Evolutionary conservation across 768 basidiomycete genomes (phyloP), one percentile per base, ranked within the genome.

Genomic region (Mycena latifolia): DNA sequence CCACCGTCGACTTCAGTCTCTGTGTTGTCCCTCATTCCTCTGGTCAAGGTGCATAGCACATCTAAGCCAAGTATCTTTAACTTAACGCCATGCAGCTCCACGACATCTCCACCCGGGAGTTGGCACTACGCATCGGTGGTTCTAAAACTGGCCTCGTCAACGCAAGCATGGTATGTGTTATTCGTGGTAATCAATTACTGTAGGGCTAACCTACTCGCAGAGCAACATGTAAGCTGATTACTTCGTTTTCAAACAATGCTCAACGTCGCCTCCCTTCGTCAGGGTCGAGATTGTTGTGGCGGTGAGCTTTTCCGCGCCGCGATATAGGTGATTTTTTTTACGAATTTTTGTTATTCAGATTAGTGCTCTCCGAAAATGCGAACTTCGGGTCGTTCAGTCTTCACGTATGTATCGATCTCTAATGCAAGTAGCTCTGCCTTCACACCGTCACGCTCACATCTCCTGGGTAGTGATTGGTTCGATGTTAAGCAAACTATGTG

Each of bases 311-410:
- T 41, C 61, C 24, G 51, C 24, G 45, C 22, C 33, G 55, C 29
- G 35, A 31, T 43, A 53, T 41, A 24, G 33, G 7, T 15, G 5
- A 35, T 37, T 10, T 28, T 48, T 5, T 28, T 28, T 55, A 15
- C 25, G 20, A 22, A 14, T 7, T 35, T 6, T 35, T 25, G 17
- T 37, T 29, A 37, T 12, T 61, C 66, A 93, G 91, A 88, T 95
- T 55, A 92, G 91, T 50, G 94, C 94, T 0, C 79, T 96, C 60
- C 79, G 83, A n/a, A 91, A 93, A 74, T 95, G 94, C 72, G 90
- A 96, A 75, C 79, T 96, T 10, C 81, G 83, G 24, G 85, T 96
- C 28, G 93, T 96, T 3, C 94, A 96, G 74, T 89, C 93, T 0
- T 88, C 92, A 12, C 80, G 93, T 93, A 71, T 65, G 89, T 77